Percentiles rank a stretch among this genome's conserved stretches.
phyloP scores from a whole-genome alignment of 805 yeast species.

The Starmerella stigmatis region DNA sequence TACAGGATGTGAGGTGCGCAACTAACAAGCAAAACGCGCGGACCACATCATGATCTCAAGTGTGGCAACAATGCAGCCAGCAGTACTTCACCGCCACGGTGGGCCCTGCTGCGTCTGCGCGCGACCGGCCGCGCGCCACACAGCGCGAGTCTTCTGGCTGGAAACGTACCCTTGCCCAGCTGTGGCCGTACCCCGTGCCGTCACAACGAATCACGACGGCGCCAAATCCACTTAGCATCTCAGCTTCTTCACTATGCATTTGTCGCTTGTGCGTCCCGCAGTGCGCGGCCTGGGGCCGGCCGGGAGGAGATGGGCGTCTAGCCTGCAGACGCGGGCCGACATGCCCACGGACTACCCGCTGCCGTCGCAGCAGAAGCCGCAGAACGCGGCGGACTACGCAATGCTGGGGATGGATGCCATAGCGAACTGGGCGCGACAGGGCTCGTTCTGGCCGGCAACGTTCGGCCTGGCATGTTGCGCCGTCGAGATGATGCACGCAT shows the following conservation, averaged over 20 bases:
- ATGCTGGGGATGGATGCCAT: constrained; percentile 70
- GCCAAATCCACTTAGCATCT: constrained; percentile 8
- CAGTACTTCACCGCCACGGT: no score
- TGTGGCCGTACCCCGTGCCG: constrained; percentile 5
- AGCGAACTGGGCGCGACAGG: constrained; percentile 85
- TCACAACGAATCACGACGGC: constrained; percentile 17
- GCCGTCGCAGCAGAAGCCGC: constrained; percentile 50
- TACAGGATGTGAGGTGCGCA: no score
- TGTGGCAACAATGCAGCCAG: no score
- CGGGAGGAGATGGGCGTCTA: constrained; percentile 14
- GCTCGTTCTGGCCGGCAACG: constrained; percentile 88
- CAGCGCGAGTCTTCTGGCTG: no score
- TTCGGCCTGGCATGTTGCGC: constrained; percentile 91
- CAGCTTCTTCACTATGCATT: constrained; percentile 9
- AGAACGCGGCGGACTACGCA: constrained; percentile 63
- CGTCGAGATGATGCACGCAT: constrained; percentile 90
- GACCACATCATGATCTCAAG: no score
- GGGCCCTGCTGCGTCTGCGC: no score
- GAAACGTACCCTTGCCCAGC: background rate
- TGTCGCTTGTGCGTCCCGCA: constrained; percentile 9
- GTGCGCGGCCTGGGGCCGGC: constrained; percentile 8
- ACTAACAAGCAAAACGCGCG: no score
- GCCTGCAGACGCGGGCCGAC: constrained; percentile 24
- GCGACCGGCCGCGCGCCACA: no score
- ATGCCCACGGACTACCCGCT: constrained; percentile 62